Conservation (phyloP, 257 asterid species). For the Striga asiatica region DNA sequence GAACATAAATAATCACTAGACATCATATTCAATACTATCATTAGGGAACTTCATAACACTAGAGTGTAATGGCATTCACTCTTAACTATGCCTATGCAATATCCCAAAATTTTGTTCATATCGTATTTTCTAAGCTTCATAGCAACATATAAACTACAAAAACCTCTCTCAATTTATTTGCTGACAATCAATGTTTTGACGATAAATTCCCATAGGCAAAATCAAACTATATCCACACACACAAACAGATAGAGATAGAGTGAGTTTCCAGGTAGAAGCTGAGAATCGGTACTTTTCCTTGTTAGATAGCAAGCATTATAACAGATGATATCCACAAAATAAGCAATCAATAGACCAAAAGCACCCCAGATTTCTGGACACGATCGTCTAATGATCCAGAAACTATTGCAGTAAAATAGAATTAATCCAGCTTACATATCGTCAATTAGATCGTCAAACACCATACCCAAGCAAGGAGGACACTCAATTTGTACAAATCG, state of each 20-base stretch:
- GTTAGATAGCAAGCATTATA: too few relatives aligned
- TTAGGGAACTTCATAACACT: background rate
- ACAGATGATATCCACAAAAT: too few relatives aligned
- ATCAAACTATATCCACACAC: background rate
- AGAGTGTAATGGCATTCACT: background rate
- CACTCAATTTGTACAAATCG: background rate
- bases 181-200: background rate
- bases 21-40: background rate
- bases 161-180: background rate
- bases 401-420: background rate
- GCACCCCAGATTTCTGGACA: too few relatives aligned
- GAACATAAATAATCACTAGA: background rate
- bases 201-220: background rate
- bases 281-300: too few relatives aligned
- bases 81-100: background rate
- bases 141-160: background rate
- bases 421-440: background rate
- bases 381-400: background rate
- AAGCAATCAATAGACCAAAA: too few relatives aligned
- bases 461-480: background rate
- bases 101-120: background rate
- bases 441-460: background rate
- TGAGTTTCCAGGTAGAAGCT: too few relatives aligned
- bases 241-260: background rate
- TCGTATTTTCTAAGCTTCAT: background rate